phyloP scores from a whole-genome alignment of 192 early-diverging fungal species.

The Chytriomyces sp. region DNA sequence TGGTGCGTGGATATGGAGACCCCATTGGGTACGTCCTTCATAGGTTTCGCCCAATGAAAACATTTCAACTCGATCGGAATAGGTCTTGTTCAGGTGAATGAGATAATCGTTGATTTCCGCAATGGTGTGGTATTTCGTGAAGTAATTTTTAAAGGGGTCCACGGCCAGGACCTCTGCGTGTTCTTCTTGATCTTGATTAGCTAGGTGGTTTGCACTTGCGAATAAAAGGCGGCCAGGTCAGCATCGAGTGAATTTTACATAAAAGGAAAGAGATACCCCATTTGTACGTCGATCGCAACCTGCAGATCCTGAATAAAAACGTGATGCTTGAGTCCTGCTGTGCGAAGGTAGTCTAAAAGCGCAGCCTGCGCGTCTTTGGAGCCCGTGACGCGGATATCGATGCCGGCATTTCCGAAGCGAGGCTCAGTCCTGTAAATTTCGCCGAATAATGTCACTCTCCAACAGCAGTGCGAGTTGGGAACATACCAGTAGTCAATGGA shows the following conservation, averaged over 20 bases:
- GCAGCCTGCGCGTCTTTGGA: constrained; percentile 8
- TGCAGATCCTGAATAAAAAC: constrained; percentile 26
- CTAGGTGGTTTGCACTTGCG: no score
- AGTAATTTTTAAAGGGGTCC: not conserved
- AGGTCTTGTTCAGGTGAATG: constrained; percentile 41
- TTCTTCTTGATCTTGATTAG: not conserved
- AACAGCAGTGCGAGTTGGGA: not conserved
- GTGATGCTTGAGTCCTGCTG: not conserved
- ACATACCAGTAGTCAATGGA: not conserved
- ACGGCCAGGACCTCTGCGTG: not conserved
- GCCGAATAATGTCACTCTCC: constrained; percentile 10
- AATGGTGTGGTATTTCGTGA: constrained; percentile 46
- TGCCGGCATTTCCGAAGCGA: not conserved
- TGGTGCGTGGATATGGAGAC: constrained; percentile 44
- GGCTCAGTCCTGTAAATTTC: constrained; percentile 33
- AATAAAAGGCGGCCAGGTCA: not conserved
- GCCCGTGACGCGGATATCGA: constrained; percentile 20
- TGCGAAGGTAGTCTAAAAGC: constrained; percentile 2
- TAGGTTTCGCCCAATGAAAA: constrained; percentile 52
- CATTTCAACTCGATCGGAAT: constrained; percentile 39
- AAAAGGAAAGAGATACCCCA: not conserved
- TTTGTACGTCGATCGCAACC: constrained; percentile 15
- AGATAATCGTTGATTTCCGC: constrained; percentile 47
- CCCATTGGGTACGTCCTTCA: constrained; percentile 54
- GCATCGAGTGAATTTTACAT: not conserved